These are phyloP conservation scores for Simplicillium sp. DNA, from an alignment of 2,329 filamentous ascomycete genomes.

Conservation along the genomic window DNA sequence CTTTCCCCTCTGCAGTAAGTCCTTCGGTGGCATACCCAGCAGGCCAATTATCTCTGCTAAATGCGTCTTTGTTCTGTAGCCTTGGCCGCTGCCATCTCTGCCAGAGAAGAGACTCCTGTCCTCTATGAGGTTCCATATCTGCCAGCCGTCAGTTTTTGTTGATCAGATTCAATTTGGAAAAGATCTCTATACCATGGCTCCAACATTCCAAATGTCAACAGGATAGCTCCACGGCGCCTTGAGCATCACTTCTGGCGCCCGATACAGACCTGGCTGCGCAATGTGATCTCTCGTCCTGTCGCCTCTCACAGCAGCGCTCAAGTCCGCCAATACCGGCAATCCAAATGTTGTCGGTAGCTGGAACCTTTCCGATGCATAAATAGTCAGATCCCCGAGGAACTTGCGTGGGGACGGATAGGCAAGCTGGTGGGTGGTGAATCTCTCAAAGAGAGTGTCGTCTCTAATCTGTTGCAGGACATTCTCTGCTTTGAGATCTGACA, in stretches of 20 bases:
- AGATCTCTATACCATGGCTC: conserved; percentile 9
- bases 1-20: conserved; percentile 8
- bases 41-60: conserved; percentile 14
- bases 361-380: conserved; percentile 8
- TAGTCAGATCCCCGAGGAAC: conserved; percentile 1
- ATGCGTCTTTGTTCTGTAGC: conserved; percentile 12
- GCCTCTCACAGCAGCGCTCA: conserved; percentile 8
- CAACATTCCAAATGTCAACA: conserved; percentile 13
- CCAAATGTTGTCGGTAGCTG: conserved; percentile 9
- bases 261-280: conserved; percentile 14
- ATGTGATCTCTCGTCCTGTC: conserved; percentile 7
- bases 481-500: conserved; percentile 28
- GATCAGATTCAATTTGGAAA: too few relatives aligned
- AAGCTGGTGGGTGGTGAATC: conserved; percentile 3
- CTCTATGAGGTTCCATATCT: conserved; percentile 15
- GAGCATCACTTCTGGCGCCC: conserved; percentile 16
- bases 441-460: conserved; percentile 4
- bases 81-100: conserved; percentile 3
- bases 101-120: conserved; percentile 14
- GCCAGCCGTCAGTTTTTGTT: too few relatives aligned
- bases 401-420: conserved; percentile 6
- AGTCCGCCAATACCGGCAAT: conserved; percentile 8
- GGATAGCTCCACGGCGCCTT: conserved; percentile 14
- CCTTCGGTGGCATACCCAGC: conserved; percentile 12
- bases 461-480: conserved; percentile 23